Evolutionary conservation across 2,329 filamentous ascomycete genomes (phyloP).

Genomic region (Nothopassalora personata): DNA sequence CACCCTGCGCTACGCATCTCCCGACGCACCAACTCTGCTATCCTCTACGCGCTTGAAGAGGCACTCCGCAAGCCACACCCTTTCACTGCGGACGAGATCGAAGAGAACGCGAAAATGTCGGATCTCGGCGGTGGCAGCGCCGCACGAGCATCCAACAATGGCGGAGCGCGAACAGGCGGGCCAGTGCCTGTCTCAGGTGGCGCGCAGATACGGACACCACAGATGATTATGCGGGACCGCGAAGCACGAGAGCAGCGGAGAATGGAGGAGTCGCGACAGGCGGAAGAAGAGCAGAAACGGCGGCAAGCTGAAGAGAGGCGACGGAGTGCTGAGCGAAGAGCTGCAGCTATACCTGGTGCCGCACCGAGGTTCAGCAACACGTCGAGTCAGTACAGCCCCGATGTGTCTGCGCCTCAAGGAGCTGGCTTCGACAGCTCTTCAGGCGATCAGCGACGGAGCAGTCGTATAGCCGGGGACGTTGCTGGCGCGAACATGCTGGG

Average conservation of each 20-base stretch:
- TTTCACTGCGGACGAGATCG: slow-evolving; percentile 77
- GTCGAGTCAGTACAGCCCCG: slow-evolving; percentile 28
- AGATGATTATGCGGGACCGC: slow-evolving; percentile 86
- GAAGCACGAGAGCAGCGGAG: slow-evolving; percentile 67
- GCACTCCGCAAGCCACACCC: slow-evolving; percentile 74
- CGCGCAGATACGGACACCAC: slow-evolving; percentile 67
- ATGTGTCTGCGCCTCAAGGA: slow-evolving; percentile 19
- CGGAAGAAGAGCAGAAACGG: slow-evolving; percentile 46
- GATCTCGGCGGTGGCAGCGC: slow-evolving; percentile 58
- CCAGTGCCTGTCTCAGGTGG: slow-evolving; percentile 49
- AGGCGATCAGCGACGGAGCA: slow-evolving; percentile 15
- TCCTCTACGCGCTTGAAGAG: slow-evolving; percentile 88
- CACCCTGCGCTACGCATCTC: slow-evolving; percentile 66
- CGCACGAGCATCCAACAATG: slow-evolving; percentile 48
- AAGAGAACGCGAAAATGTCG: slow-evolving; percentile 90
- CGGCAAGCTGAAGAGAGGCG: slow-evolving; percentile 47
- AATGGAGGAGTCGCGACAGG: slow-evolving; percentile 55
- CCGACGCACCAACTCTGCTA: slow-evolving; percentile 77
- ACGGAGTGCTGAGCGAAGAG: slow-evolving; percentile 56
- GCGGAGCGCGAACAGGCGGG: slow-evolving; percentile 49
- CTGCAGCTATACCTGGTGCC: slow-evolving; percentile 33
- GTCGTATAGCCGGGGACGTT: slow-evolving; percentile 25
- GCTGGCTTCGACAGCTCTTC: slow-evolving; percentile 21
- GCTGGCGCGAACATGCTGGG: slow-evolving; percentile 30
- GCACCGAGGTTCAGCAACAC: slow-evolving; percentile 23